Evolutionary conservation across 371 early-diverging fungal species (phyloP).

Genomic region (Zopfochytrium polystomum): DNA sequence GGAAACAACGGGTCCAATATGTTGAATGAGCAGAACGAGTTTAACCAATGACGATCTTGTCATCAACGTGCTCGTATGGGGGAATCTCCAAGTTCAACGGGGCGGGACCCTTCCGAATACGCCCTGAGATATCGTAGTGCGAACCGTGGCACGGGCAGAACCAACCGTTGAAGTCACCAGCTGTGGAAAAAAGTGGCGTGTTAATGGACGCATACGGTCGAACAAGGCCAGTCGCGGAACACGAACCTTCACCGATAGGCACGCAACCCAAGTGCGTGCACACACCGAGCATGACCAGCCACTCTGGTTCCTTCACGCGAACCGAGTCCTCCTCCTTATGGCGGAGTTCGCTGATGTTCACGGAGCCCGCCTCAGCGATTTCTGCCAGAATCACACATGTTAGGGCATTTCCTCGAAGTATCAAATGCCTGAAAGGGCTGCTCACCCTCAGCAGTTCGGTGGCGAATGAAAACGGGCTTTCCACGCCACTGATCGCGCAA

Average conservation of each 20-base stretch:
- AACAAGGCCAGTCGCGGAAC: neutral
- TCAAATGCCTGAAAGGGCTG: constrained; percentile 9
- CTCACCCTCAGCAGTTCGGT: constrained; percentile 76
- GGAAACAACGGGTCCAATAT: too few relatives aligned
- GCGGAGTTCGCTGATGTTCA: constrained; percentile 74
- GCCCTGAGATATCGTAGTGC: constrained; percentile 91
- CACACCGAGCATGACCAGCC: constrained; percentile 96
- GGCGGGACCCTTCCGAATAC: constrained; percentile 97
- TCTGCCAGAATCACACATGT: constrained; percentile 46
- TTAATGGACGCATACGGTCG: neutral
- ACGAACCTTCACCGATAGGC: constrained; percentile 84
- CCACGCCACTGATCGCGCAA: constrained; percentile 77
- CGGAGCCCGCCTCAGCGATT: constrained; percentile 88
- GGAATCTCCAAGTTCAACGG: constrained; percentile 97
- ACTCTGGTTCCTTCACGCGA: constrained; percentile 88
- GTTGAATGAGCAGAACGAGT: too few relatives aligned
- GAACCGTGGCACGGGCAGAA: constrained; percentile 99
- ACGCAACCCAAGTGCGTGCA: constrained; percentile 99
- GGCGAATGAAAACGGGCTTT: constrained; percentile 97
- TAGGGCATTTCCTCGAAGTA: neutral
- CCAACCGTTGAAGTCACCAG: constrained; percentile 98
- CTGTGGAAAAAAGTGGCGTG: constrained; percentile 26
- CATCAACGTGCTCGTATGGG: constrained; percentile 53
- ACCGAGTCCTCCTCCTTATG: constrained; percentile 92
- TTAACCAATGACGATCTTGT: constrained; percentile 45